Evolutionary conservation across 2,329 filamentous ascomycete species (phyloP).

Genomic region (Trichoderma sp.): DNA sequence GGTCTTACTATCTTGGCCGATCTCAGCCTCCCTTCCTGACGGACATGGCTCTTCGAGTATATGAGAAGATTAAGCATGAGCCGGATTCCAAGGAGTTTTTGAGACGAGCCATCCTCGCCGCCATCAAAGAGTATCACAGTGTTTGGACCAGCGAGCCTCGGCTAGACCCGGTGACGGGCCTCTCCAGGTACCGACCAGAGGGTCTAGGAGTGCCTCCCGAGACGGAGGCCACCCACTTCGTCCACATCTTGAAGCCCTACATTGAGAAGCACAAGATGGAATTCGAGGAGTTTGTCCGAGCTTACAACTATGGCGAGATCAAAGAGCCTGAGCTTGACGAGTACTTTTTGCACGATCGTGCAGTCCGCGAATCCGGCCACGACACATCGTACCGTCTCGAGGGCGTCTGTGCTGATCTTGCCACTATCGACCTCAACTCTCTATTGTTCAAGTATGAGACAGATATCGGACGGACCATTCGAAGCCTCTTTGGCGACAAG

Average conservation of each 20-base stretch:
- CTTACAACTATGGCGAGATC: conserved; percentile 78
- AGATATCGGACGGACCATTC: conserved; percentile 85
- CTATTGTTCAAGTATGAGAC: conserved; percentile 95
- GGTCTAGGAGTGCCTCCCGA: conserved; percentile 86
- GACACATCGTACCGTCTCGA: conserved; percentile 95
- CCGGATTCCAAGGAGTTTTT: conserved; percentile 79
- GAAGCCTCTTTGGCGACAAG: conserved; percentile 77
- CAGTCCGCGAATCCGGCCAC: conserved; percentile 93
- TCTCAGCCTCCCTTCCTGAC: conserved; percentile 97
- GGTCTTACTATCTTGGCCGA: conserved; percentile 90
- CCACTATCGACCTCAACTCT: conserved; percentile 92
- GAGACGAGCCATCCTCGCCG: conserved; percentile 74
- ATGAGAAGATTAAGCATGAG: conserved; percentile 88
- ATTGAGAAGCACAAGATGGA: conserved; percentile 78
- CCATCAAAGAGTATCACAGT: conserved; percentile 93
- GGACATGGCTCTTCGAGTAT: conserved; percentile 93
- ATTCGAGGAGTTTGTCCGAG: conserved; percentile 80
- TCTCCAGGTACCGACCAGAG: conserved; percentile 82
- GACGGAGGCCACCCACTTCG: conserved; percentile 84
- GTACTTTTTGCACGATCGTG: conserved; percentile 94
- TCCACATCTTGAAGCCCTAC: conserved; percentile 78
- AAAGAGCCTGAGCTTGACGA: conserved; percentile 85
- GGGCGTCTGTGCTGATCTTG: conserved; percentile 80
- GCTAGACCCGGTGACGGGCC: conserved; percentile 70
- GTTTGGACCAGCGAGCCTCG: conserved; percentile 83